Base-by-base conservation (phyloP, 2,329 filamentous ascomycete species). In the Xylariales sp. region DNA sequence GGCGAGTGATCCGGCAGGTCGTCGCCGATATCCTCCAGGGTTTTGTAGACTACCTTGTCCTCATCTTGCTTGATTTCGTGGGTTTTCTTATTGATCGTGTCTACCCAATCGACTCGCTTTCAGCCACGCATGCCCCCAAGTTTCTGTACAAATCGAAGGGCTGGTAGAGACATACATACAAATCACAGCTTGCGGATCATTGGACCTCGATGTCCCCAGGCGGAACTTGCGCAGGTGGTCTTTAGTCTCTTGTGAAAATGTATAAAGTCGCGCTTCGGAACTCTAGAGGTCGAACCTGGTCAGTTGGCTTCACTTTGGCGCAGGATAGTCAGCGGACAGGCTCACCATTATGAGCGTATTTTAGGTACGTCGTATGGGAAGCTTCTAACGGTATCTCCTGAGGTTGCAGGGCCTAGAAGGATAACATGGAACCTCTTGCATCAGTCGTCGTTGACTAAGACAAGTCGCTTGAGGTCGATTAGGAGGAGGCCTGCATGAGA, bases 181-280 rank as follows among this genome's bases (percentile, higher is more conserved):
- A 54, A 98, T 95, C 48, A 94, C 82, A 46, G 90, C 93, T 70
- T 96, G 88, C 1, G 90, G 85, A 34, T 84, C 82, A 60, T 84
- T 91, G 39, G 88, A 82, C 51, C 93, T 76, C 24, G 90, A 96
- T 2, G 93, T 97, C 19, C 84, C 81, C 20, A 98, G 76, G 38
- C 93, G 86, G 70, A 98, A 98, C 68, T 96, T 97, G 64, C 88
- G 86, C 51, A 98, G 79, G 59, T 90, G 84, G 51, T 89, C 82
- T 67, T 85, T 93, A 33, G 88, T 95, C 68, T 93, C 88, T 50
- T 82, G 78, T 22, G 89, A 94, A 78, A 97, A 95, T 45, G 86
- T 88, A 70, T 95, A 97, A 48, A 97, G 77, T 54, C 89, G 78
- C 47, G 88, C 82, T 73, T 96, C 90, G 59, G 90, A 94, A 56